Evolutionary conservation across 164 flowering plant species (phyloP), one percentile per base, ranked within the genome.

Genomic region (Magnolia kwangsiensis): DNA sequence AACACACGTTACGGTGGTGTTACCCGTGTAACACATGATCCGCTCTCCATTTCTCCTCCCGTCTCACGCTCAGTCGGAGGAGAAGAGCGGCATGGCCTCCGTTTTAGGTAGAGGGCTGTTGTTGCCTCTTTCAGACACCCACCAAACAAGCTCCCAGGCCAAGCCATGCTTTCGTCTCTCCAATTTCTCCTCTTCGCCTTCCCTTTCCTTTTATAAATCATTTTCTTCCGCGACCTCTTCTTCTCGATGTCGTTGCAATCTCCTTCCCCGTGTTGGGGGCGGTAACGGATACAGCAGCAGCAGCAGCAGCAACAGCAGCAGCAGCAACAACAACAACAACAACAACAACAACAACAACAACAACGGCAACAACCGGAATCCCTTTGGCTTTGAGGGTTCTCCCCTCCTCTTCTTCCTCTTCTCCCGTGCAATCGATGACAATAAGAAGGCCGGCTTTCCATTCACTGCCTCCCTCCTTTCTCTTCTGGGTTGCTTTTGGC

Each of bases 401-500:
- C 20, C 24, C 58, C 23, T 75, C 13, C 63, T 82, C 7, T 71
- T 81, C 45, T 31, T 67, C 74, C 72, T 51, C 50, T 67, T 18
- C 2, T 50, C 58, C 23, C 49, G 21, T 50, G 58, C 2, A 16
- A 13, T 9, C 50, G 27, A 2, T 8, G 7, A 1, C 59, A 8
- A 23, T 24, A 50, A 23, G n/a, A 20, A 23, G 3, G 7, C 23
- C 49, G 18, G 59, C 20, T 11, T 67, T 69, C 24, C 75, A 11
- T 29, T 14, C 72, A n/a, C 76, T 76, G 31, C 31, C 80, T 67
- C 76, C 20, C 21, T 77, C 16, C 31, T 79, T 7, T 74, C 86
- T 18, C 13, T 80, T 3, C 68, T 76, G 19, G 79, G 76, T 45
- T 81, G 80, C 77, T 72, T 81, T 63, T 80, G 71, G 71, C 67